phyloP scores from a whole-genome alignment of 139 green algal species.

The Tetradesmus obliquus region DNA sequence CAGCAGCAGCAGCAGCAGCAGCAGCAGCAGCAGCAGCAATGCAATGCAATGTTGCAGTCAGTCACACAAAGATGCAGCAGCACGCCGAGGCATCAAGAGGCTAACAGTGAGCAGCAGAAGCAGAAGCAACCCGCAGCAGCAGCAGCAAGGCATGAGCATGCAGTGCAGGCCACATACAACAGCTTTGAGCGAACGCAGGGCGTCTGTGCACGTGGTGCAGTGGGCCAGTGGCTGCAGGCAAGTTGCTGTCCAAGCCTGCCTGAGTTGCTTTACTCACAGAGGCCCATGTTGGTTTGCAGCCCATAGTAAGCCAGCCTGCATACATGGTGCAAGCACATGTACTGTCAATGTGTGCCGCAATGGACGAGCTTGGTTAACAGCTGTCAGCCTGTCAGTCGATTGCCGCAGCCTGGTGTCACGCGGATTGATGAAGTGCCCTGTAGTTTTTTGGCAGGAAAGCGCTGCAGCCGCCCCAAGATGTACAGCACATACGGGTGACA shows the following conservation, averaged over 20 bases:
- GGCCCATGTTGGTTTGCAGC: conserved; percentile 83
- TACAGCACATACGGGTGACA: too few species aligned
- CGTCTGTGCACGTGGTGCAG: not conserved
- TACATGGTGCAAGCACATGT: not conserved
- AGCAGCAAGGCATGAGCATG: too few species aligned
- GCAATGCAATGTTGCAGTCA: too few species aligned
- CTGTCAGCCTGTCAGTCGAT: not conserved
- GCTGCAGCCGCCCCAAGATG: too few species aligned
- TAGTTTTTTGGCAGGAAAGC: too few species aligned
- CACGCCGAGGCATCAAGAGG: too few species aligned
- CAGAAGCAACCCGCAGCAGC: not conserved
- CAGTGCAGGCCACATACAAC: not conserved
- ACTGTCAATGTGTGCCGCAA: not conserved
- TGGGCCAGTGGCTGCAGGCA: not conserved
- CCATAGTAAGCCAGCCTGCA: conserved; percentile 43
- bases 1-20: not conserved
- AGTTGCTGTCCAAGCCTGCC: too few species aligned
- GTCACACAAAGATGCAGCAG: too few species aligned
- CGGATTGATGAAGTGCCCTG: not conserved
- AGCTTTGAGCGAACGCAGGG: not conserved
- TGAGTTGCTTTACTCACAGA: conserved; percentile 73
- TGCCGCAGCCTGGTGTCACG: too few species aligned
- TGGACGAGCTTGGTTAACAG: not conserved
- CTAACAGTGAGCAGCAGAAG: not conserved
- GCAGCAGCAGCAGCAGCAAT: not conserved